Conservation (phyloP, 1,284 basidiomycete genomes). For the Apiotrichum gracile region DNA sequence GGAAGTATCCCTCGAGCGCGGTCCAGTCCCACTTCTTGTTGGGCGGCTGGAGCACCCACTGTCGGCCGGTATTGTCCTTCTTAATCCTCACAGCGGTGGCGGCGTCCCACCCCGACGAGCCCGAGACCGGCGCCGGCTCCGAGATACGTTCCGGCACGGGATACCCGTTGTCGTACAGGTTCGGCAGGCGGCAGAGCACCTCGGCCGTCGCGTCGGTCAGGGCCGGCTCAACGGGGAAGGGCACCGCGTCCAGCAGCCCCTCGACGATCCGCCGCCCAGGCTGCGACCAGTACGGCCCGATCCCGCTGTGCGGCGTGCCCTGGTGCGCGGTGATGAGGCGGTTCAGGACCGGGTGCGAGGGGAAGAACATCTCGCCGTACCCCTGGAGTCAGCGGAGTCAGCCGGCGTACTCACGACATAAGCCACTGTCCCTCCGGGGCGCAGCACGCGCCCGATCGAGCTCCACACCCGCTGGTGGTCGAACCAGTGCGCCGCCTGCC, state of each 20-base stretch:
- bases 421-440: conserved; percentile 63
- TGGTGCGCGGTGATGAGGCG: conserved; percentile 52
- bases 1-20: conserved; percentile 59
- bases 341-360: conserved; percentile 56
- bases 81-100: conserved; percentile 25
- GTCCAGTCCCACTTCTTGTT: background rate
- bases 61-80: conserved; percentile 35
- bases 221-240: conserved; percentile 51
- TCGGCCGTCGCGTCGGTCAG: background rate
- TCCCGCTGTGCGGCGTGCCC: conserved; percentile 44
- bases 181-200: conserved; percentile 40
- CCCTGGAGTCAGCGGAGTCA: conserved; percentile 49
- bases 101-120: conserved; percentile 28
- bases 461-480: conserved; percentile 67
- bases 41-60: conserved; percentile 56
- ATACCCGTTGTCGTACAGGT: conserved; percentile 50
- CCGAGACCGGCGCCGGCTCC: conserved; percentile 18
- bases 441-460: conserved; percentile 60
- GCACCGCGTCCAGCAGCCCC: conserved; percentile 62
- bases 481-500: conserved; percentile 85
- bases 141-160: conserved; percentile 7
- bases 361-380: conserved; percentile 71
- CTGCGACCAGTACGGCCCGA: conserved; percentile 72
- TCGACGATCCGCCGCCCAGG: conserved; percentile 73
- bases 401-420: conserved; percentile 58